Evolutionary conservation across 371 early-diverging fungal genomes (phyloP).

Genomic region (Conidiobolus incongruus): DNA sequence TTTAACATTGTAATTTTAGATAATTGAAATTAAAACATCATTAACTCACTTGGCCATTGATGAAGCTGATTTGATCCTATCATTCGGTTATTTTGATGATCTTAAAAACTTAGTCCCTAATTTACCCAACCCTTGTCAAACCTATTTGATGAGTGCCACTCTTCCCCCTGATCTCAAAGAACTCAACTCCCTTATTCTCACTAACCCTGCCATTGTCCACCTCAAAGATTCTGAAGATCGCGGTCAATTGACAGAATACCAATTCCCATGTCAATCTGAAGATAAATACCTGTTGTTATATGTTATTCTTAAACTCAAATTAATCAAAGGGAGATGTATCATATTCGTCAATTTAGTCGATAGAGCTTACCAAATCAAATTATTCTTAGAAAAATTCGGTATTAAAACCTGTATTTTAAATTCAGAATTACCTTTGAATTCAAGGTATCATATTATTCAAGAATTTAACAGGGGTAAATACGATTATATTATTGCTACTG

Average conservation of each 20-base stretch:
- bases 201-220: conserved; percentile 60
- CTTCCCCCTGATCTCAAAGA: conserved; percentile 62
- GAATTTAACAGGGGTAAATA: conserved; percentile 95
- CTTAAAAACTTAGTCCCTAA: conserved; percentile 36
- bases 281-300: conserved; percentile 79
- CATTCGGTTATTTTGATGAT: conserved; percentile 82
- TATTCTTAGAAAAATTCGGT: conserved; percentile 90
- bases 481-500: conserved; percentile 88
- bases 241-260: conserved; percentile 48
- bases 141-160: conserved; percentile 78
- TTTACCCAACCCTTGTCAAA: conserved; percentile 68
- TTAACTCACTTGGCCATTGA: conserved; percentile 51
- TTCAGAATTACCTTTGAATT: conserved; percentile 82
- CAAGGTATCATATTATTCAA: conserved; percentile 81
- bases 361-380: conserved; percentile 69
- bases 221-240: conserved; percentile 43
- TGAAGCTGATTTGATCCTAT: conserved; percentile 83
- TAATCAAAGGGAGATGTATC: conserved; percentile 76
- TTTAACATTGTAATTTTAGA: background rate
- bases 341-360: conserved; percentile 88
- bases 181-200: conserved; percentile 56
- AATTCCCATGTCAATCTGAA: conserved; percentile 43
- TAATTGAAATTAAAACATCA: background rate
- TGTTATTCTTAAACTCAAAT: conserved; percentile 68
- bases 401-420: conserved; percentile 77